Conservation (phyloP, 2,329 filamentous ascomycete genomes). For the Fusarium chuoi region DNA sequence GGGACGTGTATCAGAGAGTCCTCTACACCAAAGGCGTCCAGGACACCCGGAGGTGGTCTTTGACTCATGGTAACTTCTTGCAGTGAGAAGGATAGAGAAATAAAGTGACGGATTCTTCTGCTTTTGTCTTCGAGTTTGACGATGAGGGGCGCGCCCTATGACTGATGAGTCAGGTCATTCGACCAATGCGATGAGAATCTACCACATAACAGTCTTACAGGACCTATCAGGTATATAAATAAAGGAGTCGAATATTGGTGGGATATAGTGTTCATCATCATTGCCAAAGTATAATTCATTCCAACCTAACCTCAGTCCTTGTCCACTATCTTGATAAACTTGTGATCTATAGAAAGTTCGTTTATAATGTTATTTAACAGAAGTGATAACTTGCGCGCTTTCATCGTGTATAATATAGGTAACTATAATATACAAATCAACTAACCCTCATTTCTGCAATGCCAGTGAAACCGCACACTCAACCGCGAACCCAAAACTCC, state of each 20-base stretch:
- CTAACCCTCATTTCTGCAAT: neutral
- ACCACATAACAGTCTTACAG: neutral
- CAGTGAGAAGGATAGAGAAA: neutral
- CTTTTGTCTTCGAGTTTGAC: neutral
- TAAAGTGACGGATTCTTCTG: too few relatives aligned
- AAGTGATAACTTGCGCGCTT: rapidly evolving
- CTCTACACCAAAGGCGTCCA: neutral
- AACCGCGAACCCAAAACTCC: slow-evolving; percentile 35
- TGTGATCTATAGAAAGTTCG: neutral
- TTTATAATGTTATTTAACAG: neutral
- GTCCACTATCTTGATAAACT: rapidly evolving
- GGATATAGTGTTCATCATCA: too few relatives aligned
- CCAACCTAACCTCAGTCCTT: too few relatives aligned
- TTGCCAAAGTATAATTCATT: rapidly evolving
- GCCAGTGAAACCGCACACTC: slow-evolving; percentile 30
- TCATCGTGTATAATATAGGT: neutral
- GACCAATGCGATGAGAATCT: neutral
- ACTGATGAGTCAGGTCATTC: neutral
- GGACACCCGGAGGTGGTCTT: neutral
- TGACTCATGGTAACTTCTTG: neutral
- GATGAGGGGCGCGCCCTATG: neutral
- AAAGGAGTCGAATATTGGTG: too few relatives aligned
- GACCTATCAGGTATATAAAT: rapidly evolving
- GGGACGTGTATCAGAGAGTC: neutral
- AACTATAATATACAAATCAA: neutral